Percentiles rank a stretch among this genome's conserved stretches.
phyloP scores from a whole-genome alignment of 306 rosid species.

The Prunus padus region DNA sequence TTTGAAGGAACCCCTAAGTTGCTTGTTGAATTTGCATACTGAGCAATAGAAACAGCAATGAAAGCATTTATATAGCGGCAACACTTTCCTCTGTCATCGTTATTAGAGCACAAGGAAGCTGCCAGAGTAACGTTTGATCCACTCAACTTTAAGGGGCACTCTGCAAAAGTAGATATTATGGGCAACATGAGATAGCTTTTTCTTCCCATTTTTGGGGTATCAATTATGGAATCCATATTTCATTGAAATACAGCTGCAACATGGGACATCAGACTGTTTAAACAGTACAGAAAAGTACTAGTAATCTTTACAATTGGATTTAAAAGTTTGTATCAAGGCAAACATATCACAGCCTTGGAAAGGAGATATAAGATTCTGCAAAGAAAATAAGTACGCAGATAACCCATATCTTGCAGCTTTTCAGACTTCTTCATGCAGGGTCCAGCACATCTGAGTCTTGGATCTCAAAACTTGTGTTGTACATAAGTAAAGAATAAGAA shows the following conservation, averaged over 20 bases:
- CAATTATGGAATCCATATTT: neutral
- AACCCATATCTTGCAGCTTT: neutral
- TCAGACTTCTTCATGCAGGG: neutral
- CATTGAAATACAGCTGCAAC: neutral
- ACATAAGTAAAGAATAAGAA: too few species aligned
- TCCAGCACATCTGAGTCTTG: neutral
- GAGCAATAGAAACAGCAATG: conserved; percentile 76
- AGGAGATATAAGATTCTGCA: neutral
- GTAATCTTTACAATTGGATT: neutral
- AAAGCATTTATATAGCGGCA: conserved; percentile 93
- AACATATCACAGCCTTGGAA: neutral
- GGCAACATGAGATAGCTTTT: conserved; percentile 15
- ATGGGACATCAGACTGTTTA: neutral
- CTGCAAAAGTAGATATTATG: conserved; percentile 47
- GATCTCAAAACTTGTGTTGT: neutral
- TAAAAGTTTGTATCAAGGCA: neutral
- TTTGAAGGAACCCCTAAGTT: conserved; percentile 71
- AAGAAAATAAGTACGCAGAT: too few species aligned
- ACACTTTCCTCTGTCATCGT: conserved; percentile 72
- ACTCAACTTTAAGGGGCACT: conserved; percentile 81
- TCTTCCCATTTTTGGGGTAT: neutral
- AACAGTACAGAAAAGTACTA: neutral
- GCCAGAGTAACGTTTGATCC: conserved; percentile 75
- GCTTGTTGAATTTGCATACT: conserved; percentile 73
- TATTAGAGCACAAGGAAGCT: conserved; percentile 70